Percentiles rank a stretch among this genome's conserved stretches.
Evolutionary conservation across 1,284 basidiomycete genomes (phyloP).

Genomic region (Sanghuangporus sanghuang): DNA sequence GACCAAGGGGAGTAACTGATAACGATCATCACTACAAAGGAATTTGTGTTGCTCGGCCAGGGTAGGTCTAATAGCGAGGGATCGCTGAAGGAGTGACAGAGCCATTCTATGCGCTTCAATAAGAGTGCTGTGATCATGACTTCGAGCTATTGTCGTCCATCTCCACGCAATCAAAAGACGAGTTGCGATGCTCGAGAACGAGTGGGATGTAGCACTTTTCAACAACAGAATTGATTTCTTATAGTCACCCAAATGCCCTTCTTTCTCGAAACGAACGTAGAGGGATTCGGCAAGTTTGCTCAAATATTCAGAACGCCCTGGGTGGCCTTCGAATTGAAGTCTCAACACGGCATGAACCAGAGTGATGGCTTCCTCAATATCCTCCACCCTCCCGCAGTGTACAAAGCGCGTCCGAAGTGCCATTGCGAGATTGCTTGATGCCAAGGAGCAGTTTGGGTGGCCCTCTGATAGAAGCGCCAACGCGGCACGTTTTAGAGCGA

Average conservation of each 20-base stretch:
- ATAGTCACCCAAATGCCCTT: constrained; percentile 25
- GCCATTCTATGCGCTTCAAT: background rate
- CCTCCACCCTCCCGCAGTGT: too few relatives aligned
- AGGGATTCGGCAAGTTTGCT: background rate
- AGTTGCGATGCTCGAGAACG: background rate
- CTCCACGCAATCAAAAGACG: background rate
- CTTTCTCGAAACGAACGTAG: constrained; percentile 20
- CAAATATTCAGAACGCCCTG: background rate
- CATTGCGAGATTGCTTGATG: too few relatives aligned
- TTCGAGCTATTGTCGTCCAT: background rate
- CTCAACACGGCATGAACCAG: too few relatives aligned
- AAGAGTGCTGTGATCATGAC: background rate
- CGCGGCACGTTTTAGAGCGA: too few relatives aligned
- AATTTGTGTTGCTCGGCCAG: background rate
- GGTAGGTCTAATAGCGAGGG: background rate
- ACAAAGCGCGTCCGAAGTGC: too few relatives aligned
- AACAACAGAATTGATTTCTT: constrained; percentile 26
- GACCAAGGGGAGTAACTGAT: background rate
- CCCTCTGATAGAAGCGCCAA: too few relatives aligned
- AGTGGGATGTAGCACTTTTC: background rate
- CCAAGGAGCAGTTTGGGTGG: too few relatives aligned
- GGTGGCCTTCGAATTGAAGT: too few relatives aligned
- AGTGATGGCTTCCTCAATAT: too few relatives aligned
- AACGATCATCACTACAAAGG: background rate
- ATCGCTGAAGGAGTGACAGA: background rate